phyloP scores from a whole-genome alignment of 208 protist genomes.

The Wallacemonas sp. region DNA sequence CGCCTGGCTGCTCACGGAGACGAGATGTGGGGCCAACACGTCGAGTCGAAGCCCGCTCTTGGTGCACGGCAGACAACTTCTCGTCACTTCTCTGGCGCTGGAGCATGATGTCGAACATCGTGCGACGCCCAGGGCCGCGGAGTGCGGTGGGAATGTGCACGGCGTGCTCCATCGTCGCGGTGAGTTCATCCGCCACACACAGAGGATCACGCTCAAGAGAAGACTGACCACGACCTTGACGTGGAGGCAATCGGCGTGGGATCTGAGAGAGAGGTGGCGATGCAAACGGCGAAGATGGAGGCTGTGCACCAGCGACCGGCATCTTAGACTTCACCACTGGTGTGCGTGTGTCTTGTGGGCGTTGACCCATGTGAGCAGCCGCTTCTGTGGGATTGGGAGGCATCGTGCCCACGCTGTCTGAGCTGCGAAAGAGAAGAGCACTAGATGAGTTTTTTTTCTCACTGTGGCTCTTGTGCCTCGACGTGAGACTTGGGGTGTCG shows the following conservation, averaged over 20 bases:
- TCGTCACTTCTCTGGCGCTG: slow-evolving; percentile 11
- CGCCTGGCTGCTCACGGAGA: background rate
- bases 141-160: slow-evolving; percentile 59
- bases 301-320: background rate
- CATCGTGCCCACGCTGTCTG: background rate
- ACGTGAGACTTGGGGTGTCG: too few species aligned
- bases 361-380: too few species aligned
- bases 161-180: slow-evolving; percentile 57
- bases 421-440: background rate
- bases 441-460: too few species aligned
- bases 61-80: background rate
- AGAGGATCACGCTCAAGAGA: background rate
- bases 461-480: too few species aligned
- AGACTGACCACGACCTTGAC: background rate
- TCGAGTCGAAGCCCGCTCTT: background rate
- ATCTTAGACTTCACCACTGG: too few species aligned
- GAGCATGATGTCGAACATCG: slow-evolving; percentile 70
- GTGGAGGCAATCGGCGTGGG: background rate
- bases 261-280: background rate
- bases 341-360: background rate
- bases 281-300: background rate
- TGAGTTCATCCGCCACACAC: slow-evolving; percentile 3
- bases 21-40: background rate
- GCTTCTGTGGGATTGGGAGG: too few species aligned
- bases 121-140: slow-evolving; percentile 54